Percentiles rank a stretch among this genome's conserved stretches.
These are phyloP conservation scores for Backusella circina DNA, from an alignment of 192 early-diverging fungal genomes.

Conservation along the genomic window DNA sequence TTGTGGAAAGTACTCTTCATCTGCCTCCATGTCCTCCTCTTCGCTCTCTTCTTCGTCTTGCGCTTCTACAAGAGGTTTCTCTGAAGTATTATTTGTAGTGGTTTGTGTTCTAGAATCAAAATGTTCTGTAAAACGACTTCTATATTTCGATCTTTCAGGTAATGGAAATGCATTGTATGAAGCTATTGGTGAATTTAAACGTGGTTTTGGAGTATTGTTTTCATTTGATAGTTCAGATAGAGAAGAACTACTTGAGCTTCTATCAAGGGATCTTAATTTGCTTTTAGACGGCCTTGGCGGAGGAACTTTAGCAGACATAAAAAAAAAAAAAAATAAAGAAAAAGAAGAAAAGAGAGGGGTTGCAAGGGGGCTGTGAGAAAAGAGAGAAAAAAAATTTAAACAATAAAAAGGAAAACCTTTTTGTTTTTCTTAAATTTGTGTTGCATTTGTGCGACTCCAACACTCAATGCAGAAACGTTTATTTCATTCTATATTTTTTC, in stretches of 20 bases:
- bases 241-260: background rate
- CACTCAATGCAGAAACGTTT: background rate
- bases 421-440: background rate
- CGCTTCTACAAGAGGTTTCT: background rate
- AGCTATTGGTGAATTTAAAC: background rate
- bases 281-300: conserved; percentile 14
- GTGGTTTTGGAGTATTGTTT: background rate
- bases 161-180: background rate
- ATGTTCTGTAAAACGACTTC: conserved; percentile 5
- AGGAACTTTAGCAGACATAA: background rate
- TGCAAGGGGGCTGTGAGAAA: background rate
- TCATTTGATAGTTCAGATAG: background rate
- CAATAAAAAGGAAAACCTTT: background rate
- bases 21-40: background rate
- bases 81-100: background rate
- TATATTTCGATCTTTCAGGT: background rate
- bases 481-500: background rate
- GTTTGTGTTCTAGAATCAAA: background rate
- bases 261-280: conserved; percentile 3
- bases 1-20: background rate
- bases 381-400: background rate
- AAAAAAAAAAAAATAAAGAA: conserved; percentile 2
- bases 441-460: background rate
- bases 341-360: background rate
- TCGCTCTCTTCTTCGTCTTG: background rate